These are phyloP conservation scores for Naegleria gruberi DNA, from an alignment of 208 protist genomes.

Conservation along the genomic window DNA sequence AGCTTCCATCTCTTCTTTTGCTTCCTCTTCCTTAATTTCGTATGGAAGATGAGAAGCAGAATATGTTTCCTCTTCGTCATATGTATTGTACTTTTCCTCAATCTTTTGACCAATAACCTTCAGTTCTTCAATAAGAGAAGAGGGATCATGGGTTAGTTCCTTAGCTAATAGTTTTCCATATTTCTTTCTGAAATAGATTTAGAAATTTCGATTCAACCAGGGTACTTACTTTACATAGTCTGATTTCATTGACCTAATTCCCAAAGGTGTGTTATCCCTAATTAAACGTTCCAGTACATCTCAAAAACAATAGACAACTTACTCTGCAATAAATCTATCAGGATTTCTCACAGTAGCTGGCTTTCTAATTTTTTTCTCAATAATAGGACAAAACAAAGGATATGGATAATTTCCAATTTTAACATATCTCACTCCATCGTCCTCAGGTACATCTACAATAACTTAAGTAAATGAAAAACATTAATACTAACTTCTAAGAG, in stretches of 20 bases:
- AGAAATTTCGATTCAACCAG: background rate
- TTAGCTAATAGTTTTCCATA: background rate
- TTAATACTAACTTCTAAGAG: background rate
- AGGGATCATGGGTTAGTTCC: background rate
- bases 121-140: background rate
- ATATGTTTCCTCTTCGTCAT: background rate
- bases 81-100: background rate
- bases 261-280: background rate
- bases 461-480: no score
- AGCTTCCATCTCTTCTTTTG: background rate
- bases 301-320: background rate
- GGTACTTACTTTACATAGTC: background rate
- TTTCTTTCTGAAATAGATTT: background rate
- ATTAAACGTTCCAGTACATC: background rate
- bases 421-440: conserved; percentile 27
- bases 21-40: background rate
- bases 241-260: background rate
- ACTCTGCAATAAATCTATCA: background rate
- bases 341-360: background rate
- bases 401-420: conserved; percentile 29
- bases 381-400: conserved; percentile 29
- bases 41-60: background rate
- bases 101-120: background rate
- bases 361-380: background rate
- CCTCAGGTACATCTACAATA: background rate